Conservation (phyloP, 805 yeast genomes). For the Candida ovalis region DNA sequence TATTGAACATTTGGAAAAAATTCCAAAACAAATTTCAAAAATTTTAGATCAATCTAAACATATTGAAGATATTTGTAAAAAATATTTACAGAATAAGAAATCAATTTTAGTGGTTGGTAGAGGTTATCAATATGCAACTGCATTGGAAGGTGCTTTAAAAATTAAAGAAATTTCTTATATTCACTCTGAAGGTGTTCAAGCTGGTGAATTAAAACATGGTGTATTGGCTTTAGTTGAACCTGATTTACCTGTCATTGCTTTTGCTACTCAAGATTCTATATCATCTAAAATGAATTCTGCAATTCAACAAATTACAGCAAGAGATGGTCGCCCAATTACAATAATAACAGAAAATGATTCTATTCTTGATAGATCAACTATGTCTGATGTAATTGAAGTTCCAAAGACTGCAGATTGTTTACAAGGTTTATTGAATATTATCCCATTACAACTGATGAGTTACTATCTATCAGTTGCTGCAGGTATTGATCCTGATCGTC, state of each 20-base stretch:
- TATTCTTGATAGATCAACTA: slow-evolving; percentile 51
- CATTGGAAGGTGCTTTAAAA: slow-evolving; percentile 96
- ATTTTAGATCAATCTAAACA: slow-evolving; percentile 69
- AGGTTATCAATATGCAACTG: slow-evolving; percentile 96
- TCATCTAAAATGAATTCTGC: slow-evolving; percentile 96
- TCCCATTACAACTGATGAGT: slow-evolving; percentile 93
- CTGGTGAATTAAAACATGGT: slow-evolving; percentile 99
- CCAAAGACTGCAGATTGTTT: slow-evolving; percentile 96
- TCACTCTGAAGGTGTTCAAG: slow-evolving; percentile 99
- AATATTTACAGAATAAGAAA: slow-evolving; percentile 72
- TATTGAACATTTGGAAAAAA: slow-evolving; percentile 75
- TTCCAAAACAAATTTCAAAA: slow-evolving; percentile 80
- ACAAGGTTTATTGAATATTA: slow-evolving; percentile 91
- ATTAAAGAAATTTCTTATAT: slow-evolving; percentile 97
- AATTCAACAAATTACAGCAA: slow-evolving; percentile 92
- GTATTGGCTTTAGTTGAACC: slow-evolving; percentile 95
- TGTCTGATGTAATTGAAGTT: slow-evolving; percentile 74
- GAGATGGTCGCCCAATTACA: slow-evolving; percentile 95
- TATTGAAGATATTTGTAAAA: slow-evolving; percentile 73
- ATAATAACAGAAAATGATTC: slow-evolving; percentile 82
- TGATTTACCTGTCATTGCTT: slow-evolving; percentile 86
- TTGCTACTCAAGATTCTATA: slow-evolving; percentile 94
- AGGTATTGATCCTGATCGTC: slow-evolving; percentile 97
- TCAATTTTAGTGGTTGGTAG: slow-evolving; percentile 90
- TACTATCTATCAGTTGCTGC: slow-evolving; percentile 95